Evolutionary conservation across 179 eudicot species (phyloP).

Genomic region (Silene coronaria): DNA sequence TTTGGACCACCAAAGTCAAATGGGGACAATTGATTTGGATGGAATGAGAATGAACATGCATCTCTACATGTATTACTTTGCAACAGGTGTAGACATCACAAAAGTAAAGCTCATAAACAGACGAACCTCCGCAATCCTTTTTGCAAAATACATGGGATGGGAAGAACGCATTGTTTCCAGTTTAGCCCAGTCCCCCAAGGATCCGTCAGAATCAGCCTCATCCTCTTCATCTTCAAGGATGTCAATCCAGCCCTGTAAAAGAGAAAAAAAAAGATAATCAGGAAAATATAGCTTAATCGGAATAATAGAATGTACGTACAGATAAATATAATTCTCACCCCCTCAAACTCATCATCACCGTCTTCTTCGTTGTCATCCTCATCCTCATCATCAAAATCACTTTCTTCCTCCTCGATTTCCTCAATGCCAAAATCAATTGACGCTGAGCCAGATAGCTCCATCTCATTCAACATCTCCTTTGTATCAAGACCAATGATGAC

Average conservation of each 20-base stretch:
- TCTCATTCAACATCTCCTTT: constrained; percentile 61
- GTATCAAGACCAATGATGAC: constrained; percentile 90
- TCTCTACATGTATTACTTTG: constrained; percentile 1
- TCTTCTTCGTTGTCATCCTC: constrained; percentile 42
- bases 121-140: constrained; percentile 63
- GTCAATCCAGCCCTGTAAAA: constrained; percentile 71
- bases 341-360: constrained; percentile 39
- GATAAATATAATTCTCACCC: constrained; percentile 29
- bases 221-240: constrained; percentile 68
- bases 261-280: constrained; percentile 7
- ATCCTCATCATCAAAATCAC: constrained; percentile 49
- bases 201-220: constrained; percentile 65
- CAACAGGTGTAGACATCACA: neutral
- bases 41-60: neutral
- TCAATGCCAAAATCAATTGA: constrained; percentile 59
- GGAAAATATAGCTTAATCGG: neutral
- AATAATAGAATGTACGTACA: neutral
- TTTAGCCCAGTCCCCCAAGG: constrained; percentile 91
- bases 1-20: no score
- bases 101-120: constrained; percentile 3
- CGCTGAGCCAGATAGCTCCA: constrained; percentile 59
- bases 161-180: constrained; percentile 85
- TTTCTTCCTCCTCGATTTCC: constrained; percentile 57
- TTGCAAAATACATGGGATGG: constrained; percentile 92
- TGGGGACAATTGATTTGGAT: no score